phyloP scores from a whole-genome alignment of 441 rosid genomes.

The Gossypium aridum region DNA sequence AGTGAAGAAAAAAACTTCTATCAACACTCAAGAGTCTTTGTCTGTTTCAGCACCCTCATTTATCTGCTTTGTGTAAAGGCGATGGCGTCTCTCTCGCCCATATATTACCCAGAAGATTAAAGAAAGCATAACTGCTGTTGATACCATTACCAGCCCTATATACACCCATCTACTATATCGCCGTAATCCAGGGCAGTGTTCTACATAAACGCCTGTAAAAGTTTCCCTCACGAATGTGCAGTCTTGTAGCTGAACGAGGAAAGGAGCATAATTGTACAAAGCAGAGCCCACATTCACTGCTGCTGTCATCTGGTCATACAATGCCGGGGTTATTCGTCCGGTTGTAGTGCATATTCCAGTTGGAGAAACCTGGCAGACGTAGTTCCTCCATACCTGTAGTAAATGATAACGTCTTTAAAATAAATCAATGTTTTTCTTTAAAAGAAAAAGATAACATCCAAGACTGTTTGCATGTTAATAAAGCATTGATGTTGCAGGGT shows the following conservation, averaged over 20 bases:
- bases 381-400: slow-evolving; percentile 61
- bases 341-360: slow-evolving; percentile 57
- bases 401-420: neutral
- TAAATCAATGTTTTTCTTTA: neutral
- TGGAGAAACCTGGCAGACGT: slow-evolving; percentile 63
- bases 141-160: slow-evolving; percentile 60
- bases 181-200: slow-evolving; percentile 62
- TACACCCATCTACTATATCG: slow-evolving; percentile 59
- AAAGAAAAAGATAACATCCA: neutral
- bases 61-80: slow-evolving; percentile 22
- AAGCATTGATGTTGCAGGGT: neutral
- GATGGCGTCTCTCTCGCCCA: slow-evolving; percentile 57
- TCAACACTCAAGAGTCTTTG: slow-evolving; percentile 9
- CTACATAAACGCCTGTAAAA: slow-evolving; percentile 43
- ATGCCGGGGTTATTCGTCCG: slow-evolving; percentile 71
- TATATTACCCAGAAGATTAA: slow-evolving; percentile 69
- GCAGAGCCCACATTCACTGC: slow-evolving; percentile 54
- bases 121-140: slow-evolving; percentile 82
- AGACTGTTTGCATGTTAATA: neutral
- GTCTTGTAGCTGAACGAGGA: slow-evolving; percentile 60
- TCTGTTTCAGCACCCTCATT: slow-evolving; percentile 5
- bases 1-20: neutral
- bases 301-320: slow-evolving; percentile 68
- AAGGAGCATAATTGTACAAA: slow-evolving; percentile 52
- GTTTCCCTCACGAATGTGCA: slow-evolving; percentile 79